Evolutionary conservation across 2,329 filamentous ascomycete genomes (phyloP), one percentile per base, ranked within the genome.

Genomic region (Alternaria sp.): DNA sequence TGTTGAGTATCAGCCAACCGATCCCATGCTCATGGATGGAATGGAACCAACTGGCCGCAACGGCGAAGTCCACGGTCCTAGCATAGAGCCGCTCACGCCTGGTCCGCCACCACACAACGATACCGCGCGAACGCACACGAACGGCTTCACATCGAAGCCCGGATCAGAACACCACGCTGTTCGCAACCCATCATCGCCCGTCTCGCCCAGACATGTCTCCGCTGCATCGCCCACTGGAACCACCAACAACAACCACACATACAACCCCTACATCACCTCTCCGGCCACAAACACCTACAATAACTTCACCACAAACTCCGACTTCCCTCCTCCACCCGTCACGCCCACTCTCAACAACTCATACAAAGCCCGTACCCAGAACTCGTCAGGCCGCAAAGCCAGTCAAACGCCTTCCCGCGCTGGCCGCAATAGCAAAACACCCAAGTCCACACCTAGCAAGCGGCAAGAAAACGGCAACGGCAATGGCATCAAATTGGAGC

Each of bases 1-100:
- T 3, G 78, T 79, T 28, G 78, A 80, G 55, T 64, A 73, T 30
- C 66, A 65, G 21, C 63, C 66, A 3, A 71, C 71, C n/a, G 67
- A 49, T 7, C 50, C 60, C 7, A 50, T 66, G 43, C 44, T 68
- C 10, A 70, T 71, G 60, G 63, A 72, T 14, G 69, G 64, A 37
- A 53, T 71, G 14, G 67, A 66, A 21, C 60, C 66, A 9, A 44
- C 60, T 7, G 53, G 44, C 33, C 58, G 64, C 5, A 66, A 66
- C 14, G 62, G 64, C 41, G 66, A 66, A 20, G 63, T 54, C 18
- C 57, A 64, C n/a, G 67, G 63, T n/a, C 70, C 70, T 12, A 69
- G 68, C 49, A 60, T 74, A 20, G 70, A 75, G 61, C 74, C 75
- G 15, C 70, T 71, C n/a, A 75, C 75, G 6, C 74, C 75, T 25